Evolutionary conservation across 1,284 basidiomycete genomes (phyloP).

Genomic region (Puccinia triticina): DNA sequence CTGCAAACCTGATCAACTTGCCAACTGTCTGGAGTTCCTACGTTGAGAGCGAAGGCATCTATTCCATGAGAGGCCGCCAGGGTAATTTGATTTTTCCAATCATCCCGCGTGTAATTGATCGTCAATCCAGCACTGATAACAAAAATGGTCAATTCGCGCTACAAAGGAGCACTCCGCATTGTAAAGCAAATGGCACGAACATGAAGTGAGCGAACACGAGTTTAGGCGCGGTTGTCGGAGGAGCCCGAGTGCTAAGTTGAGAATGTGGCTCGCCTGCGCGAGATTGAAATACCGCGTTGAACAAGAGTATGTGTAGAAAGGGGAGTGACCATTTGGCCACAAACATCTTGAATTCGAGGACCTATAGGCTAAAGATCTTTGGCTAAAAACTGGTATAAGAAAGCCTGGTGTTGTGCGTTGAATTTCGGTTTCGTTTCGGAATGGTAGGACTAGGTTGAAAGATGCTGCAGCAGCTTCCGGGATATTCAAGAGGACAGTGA

Average conservation of each 20-base stretch:
- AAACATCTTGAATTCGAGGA: not conserved
- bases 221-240: slow-evolving; percentile 24
- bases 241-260: slow-evolving; percentile 10
- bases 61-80: slow-evolving; percentile 29
- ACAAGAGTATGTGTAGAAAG: not conserved
- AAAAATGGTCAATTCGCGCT: not conserved
- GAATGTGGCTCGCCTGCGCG: not conserved
- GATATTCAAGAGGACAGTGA: not conserved
- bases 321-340: not conserved
- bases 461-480: not conserved
- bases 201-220: slow-evolving; percentile 49
- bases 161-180: not conserved
- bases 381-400: not conserved
- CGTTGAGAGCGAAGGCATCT: slow-evolving; percentile 42
- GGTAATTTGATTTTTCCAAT: slow-evolving; percentile 14
- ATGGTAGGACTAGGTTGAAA: not conserved
- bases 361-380: not conserved
- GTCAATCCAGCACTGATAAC: slow-evolving; percentile 21
- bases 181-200: not conserved
- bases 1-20: slow-evolving; percentile 33
- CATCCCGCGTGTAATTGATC: slow-evolving; percentile 35
- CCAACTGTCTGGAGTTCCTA: slow-evolving; percentile 32
- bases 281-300: slow-evolving; percentile 25
- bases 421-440: not conserved
- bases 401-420: not conserved